These are phyloP conservation scores for Fusarium pseudonygamai DNA, from an alignment of 2,329 filamentous ascomycete genomes.

Conservation along the genomic window DNA sequence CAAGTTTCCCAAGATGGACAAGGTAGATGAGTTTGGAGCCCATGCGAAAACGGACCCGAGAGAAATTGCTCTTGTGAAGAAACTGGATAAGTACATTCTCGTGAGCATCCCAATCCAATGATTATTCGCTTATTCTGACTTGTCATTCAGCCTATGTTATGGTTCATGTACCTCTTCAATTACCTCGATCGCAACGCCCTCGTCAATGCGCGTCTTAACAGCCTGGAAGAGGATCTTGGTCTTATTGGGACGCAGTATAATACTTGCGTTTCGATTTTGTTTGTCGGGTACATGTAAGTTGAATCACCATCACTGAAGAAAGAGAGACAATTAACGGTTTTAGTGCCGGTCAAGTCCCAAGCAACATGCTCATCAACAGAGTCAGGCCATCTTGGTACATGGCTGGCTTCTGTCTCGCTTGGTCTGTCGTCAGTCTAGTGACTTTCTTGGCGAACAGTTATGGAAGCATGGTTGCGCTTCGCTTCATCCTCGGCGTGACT, in stretches of 20 bases:
- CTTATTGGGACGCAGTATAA: conserved; percentile 51
- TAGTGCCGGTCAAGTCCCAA: conserved; percentile 46
- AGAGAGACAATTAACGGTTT: fast-evolving
- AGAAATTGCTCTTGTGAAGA: conserved; percentile 34
- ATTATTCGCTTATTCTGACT: not conserved
- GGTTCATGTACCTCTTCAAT: conserved; percentile 53
- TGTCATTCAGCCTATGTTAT: conserved; percentile 42
- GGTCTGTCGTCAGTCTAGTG: conserved; percentile 53
- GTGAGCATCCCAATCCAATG: not conserved
- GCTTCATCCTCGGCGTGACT: conserved; percentile 53
- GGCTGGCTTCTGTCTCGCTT: conserved; percentile 47
- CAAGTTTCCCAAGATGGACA: conserved; percentile 33
- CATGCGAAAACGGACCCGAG: conserved; percentile 34
- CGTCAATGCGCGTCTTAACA: conserved; percentile 63
- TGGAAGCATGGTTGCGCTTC: conserved; percentile 52
- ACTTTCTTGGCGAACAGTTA: conserved; percentile 55
- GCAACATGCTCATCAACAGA: conserved; percentile 52
- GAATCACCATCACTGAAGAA: fast-evolving
- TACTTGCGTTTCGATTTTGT: conserved; percentile 48
- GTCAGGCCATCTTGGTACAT: conserved; percentile 55
- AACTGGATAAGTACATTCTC: conserved; percentile 30
- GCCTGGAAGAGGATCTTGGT: conserved; percentile 61
- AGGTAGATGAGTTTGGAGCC: conserved; percentile 36
- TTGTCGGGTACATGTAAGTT: conserved; percentile 48
- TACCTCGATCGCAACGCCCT: conserved; percentile 63